These are phyloP conservation scores for Spencermartinsiella ligniputridi DNA, from an alignment of 1,139 yeast genomes.

Conservation along the genomic window DNA sequence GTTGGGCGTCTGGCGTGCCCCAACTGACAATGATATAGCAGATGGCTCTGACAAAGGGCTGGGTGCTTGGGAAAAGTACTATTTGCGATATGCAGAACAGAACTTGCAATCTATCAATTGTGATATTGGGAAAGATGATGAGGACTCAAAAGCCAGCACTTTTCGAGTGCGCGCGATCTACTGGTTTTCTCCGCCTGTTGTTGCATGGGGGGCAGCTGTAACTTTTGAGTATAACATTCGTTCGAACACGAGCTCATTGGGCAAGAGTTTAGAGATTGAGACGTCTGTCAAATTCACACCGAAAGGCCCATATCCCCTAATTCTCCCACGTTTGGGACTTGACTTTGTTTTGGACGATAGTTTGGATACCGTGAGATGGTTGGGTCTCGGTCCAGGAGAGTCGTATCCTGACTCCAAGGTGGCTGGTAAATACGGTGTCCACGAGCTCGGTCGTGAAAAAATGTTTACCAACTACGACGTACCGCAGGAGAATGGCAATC, in stretches of 20 bases:
- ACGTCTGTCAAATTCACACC: constrained; percentile 14
- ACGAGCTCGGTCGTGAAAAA: constrained; percentile 15
- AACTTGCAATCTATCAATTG: constrained; percentile 16
- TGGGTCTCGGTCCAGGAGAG: constrained; percentile 38
- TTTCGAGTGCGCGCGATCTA: constrained; percentile 12
- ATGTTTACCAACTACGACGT: constrained; percentile 32
- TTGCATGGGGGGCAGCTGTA: constrained; percentile 23
- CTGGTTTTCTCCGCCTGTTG: constrained; percentile 24
- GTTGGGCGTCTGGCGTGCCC: constrained; percentile 34
- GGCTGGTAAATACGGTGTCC: constrained; percentile 30
- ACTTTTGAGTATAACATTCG: constrained; percentile 12
- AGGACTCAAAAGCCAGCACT: neutral
- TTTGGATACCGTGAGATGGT: constrained; percentile 29
- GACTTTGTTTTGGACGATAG: constrained; percentile 23
- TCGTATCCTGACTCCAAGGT: constrained; percentile 34
- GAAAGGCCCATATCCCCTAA: constrained; percentile 18
- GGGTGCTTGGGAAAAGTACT: constrained; percentile 17
- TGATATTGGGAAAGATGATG: neutral
- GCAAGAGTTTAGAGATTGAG: constrained; percentile 8
- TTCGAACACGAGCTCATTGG: neutral
- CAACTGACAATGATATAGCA: constrained; percentile 29
- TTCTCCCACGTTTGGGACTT: constrained; percentile 29
- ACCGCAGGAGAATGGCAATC: constrained; percentile 39
- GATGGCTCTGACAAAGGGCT: constrained; percentile 4
- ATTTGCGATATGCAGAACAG: constrained; percentile 18